Percentiles rank a stretch among this genome's conserved stretches.
Evolutionary conservation across 108 stramenopile species (phyloP).

Genomic region (Cylindrotheca fusiformis): DNA sequence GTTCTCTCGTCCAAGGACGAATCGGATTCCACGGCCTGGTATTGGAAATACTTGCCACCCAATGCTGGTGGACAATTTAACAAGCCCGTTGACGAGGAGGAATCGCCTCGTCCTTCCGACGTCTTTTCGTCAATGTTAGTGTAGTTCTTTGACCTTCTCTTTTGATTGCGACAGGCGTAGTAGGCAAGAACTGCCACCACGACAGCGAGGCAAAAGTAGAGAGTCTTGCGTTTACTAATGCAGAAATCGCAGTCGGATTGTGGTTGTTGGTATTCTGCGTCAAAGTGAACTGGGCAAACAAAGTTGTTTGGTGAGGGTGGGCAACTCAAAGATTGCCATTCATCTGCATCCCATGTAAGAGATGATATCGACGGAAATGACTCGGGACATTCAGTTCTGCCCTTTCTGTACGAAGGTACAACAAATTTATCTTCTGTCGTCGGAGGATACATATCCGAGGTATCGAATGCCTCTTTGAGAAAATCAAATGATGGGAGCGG

Average conservation of each 20-base stretch:
- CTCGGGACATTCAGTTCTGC: conserved; percentile 5
- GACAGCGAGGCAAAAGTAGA: background rate
- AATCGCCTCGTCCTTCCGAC: background rate
- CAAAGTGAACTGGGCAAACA: conserved; percentile 2
- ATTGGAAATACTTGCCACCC: background rate
- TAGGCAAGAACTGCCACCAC: background rate
- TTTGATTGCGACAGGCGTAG: background rate
- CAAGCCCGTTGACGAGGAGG: background rate
- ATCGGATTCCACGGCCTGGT: conserved; percentile 13
- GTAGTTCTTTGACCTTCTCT: no score
- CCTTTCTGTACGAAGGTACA: background rate
- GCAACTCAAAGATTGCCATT: background rate
- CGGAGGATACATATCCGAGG: background rate
- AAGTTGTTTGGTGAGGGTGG: background rate
- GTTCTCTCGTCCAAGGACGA: conserved; percentile 6
- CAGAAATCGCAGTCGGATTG: no score
- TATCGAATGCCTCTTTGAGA: conserved; percentile 5
- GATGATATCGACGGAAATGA: background rate
- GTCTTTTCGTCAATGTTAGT: background rate
- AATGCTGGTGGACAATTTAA: background rate
- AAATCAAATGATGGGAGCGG: conserved; percentile 1
- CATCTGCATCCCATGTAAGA: conserved; percentile 12
- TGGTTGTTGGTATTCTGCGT: no score
- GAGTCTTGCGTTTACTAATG: no score
- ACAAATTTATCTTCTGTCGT: conserved; percentile 1